Evolutionary conservation across 345 rosid species (phyloP).

Genomic region (Trapa bicornis): DNA sequence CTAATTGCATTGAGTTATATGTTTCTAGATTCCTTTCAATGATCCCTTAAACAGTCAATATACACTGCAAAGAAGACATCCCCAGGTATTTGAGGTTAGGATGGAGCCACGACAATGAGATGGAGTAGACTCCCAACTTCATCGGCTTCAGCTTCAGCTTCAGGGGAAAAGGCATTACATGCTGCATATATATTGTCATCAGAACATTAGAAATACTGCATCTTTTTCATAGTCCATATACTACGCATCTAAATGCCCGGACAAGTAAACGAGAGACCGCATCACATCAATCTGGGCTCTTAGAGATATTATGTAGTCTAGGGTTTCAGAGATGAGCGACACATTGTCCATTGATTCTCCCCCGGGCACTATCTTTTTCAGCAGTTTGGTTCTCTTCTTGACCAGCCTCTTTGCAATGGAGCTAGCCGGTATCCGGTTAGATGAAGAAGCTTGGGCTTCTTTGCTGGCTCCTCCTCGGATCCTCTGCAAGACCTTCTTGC

Average conservation of each 20-base stretch:
- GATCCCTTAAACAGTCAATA: background rate
- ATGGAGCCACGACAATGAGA: no score
- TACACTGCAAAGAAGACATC: background rate
- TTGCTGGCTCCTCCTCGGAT: conserved; percentile 20
- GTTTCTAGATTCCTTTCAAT: conserved; percentile 21
- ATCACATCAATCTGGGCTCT: conserved; percentile 73
- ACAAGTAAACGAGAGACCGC: conserved; percentile 31
- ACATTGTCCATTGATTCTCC: conserved; percentile 49
- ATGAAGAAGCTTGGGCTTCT: background rate
- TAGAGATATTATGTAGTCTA: conserved; percentile 69
- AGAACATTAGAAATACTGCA: no score
- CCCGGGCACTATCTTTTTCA: conserved; percentile 61
- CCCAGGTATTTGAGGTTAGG: no score
- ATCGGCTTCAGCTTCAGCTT: no score
- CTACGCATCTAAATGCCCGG: conserved; percentile 2
- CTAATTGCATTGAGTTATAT: conserved; percentile 35
- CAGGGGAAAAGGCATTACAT: no score
- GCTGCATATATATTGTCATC: no score
- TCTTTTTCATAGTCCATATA: no score
- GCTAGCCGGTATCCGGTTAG: background rate
- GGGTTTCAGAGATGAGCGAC: conserved; percentile 62
- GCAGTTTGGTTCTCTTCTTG: conserved; percentile 42
- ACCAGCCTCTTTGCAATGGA: conserved; percentile 30
- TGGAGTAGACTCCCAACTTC: no score
- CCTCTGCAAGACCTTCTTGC: conserved; percentile 56